Base-by-base conservation (phyloP, 148 eudicot species). In the Limonium bicolor region DNA sequence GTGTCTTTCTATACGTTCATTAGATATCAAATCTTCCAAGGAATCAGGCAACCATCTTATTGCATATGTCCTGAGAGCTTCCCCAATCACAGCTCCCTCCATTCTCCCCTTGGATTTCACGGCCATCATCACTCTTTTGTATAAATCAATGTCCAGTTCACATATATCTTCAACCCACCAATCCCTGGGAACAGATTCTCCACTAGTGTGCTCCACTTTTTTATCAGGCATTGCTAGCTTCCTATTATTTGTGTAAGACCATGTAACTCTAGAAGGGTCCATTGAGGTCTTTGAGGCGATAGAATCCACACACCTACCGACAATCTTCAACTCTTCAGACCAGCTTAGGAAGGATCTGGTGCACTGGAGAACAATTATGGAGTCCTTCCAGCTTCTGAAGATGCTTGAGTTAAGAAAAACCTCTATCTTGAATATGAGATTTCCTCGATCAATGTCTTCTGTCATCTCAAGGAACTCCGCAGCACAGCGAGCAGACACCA, bases 121-220 rank as follows among this genome's bases (percentile, higher is more conserved):
- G 15, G 78, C 60, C 56, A 61, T 29, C 86, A 77, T 69, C 19
- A 86, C 81, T 31, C 81, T 77, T 62, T 72, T 78, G 59, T 74
- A 86, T 35, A 86, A 43, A 38, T 71, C 75, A 47, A 81, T 68
- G 14, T 82, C 87, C 32, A 86, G 55, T 50, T 86, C 95, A 36
- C 93, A 86, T 33, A 86, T 56, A 63, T 86, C 95, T 66, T 86
- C 95, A 45, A 80, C 73, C 95, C 95, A 86, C 95, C 95, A 86
- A 65, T 86, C 95, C 59, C 54, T 75, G 1, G 95, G 95, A 57
- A 77, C 82, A 34, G 66, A 54, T 24, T 69, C 77, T 9, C 46
- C 26, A 30, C 44, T 71, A 19, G 55, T 72, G 27, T 50, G 56
- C 47, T 76, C 72, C 2, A 63, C 39, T 35, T 69, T 72, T 48